These are phyloP conservation scores for Populus trichocarpa DNA, from an alignment of 441 rosid species.

Conservation along the genomic window DNA sequence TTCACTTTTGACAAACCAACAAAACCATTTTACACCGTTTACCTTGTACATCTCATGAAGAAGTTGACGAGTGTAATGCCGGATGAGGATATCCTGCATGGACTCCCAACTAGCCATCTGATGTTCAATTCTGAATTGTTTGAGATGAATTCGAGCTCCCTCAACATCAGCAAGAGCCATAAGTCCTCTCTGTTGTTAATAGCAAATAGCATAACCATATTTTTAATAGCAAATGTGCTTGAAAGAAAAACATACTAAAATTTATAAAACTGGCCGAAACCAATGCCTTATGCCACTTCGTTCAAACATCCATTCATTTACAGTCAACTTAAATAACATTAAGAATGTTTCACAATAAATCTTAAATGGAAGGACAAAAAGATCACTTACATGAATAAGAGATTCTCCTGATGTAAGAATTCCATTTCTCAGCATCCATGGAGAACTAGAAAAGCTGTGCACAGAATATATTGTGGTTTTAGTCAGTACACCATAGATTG, in stretches of 20 bases:
- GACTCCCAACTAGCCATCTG: conserved; percentile 97
- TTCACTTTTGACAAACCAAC: background rate
- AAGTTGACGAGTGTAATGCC: conserved; percentile 86
- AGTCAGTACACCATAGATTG: conserved; percentile 20
- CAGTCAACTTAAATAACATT: background rate
- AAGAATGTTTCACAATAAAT: background rate
- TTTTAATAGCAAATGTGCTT: background rate
- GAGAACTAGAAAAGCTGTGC: conserved; percentile 93
- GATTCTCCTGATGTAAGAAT: conserved; percentile 75
- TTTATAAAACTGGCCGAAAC: background rate
- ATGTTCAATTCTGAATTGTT: conserved; percentile 73
- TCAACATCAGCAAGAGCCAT: conserved; percentile 98
- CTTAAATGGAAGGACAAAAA: background rate
- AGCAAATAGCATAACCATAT: background rate
- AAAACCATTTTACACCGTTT: conserved; percentile 7
- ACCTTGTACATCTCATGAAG: conserved; percentile 99
- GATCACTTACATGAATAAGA: conserved; percentile 76
- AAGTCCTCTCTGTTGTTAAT: conserved; percentile 78
- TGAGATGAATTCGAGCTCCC: conserved; percentile 92
- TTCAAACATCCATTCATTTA: background rate
- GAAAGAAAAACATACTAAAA: background rate
- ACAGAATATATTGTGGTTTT: conserved; percentile 21
- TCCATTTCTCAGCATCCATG: conserved; percentile 89
- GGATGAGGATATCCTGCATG: conserved; percentile 77
- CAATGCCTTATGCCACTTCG: background rate